Percentiles rank a stretch among this genome's conserved stretches.
Conservation (phyloP, 148 eudicot genomes). For the Rhododendron molle region DNA sequence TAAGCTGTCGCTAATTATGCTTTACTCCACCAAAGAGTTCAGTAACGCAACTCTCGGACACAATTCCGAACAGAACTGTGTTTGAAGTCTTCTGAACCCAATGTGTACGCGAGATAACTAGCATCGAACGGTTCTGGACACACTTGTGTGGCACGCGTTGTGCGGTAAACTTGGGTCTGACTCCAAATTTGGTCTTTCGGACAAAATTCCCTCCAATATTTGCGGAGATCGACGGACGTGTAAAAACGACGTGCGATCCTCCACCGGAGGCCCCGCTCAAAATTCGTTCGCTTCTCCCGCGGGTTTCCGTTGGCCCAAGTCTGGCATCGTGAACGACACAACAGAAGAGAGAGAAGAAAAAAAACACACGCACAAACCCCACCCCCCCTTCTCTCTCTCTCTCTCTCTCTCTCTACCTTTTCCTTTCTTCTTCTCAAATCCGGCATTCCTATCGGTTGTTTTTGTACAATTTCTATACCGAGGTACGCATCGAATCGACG, state of each 20-base stretch:
- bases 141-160: too few relatives aligned
- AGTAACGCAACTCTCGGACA: too few relatives aligned
- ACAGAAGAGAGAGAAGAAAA: not conserved
- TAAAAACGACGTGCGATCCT: constrained; percentile 23
- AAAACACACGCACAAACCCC: not conserved
- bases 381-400: not conserved
- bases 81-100: too few relatives aligned
- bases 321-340: constrained; percentile 15
- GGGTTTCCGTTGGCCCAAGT: constrained; percentile 36
- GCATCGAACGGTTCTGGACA: too few relatives aligned
- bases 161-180: too few relatives aligned
- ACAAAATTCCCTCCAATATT: not conserved
- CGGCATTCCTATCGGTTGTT: not conserved
- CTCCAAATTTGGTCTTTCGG: not conserved
- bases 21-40: too few relatives aligned
- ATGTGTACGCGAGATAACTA: rapidly evolving
- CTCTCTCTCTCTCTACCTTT: not conserved
- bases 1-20: too few relatives aligned
- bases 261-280: constrained; percentile 39
- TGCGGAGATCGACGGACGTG: constrained; percentile 26
- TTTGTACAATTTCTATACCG: not conserved
- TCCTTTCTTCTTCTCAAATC: not conserved
- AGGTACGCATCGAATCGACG: not conserved
- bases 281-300: constrained; percentile 33
- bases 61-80: too few relatives aligned